These are phyloP conservation scores for Plasmopara halstedii DNA, from an alignment of 352 stramenopile genomes.

Conservation along the genomic window DNA sequence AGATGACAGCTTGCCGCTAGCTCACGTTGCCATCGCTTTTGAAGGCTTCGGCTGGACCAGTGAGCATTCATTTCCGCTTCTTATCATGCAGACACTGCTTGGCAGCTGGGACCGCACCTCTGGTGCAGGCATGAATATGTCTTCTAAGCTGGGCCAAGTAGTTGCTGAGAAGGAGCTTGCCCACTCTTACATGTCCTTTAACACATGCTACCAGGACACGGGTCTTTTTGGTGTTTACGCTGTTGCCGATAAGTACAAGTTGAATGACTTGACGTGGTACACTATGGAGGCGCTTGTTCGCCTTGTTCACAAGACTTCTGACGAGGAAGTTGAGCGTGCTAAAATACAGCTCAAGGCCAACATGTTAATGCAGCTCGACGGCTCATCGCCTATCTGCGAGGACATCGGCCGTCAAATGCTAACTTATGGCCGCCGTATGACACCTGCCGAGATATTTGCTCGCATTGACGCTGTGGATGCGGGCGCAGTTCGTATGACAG, in stretches of 20 bases:
- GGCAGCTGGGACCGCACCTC: constrained; percentile 89
- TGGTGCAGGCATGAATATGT: constrained; percentile 92
- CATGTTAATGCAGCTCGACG: constrained; percentile 99
- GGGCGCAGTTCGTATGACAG: constrained; percentile 86
- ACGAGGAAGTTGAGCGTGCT: constrained; percentile 96
- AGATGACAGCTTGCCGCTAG: constrained; percentile 81
- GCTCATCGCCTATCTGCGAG: constrained; percentile 97
- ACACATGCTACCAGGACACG: constrained; percentile 99
- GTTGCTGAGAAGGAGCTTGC: constrained; percentile 94
- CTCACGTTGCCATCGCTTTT: constrained; percentile 97
- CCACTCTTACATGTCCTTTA: constrained; percentile 98
- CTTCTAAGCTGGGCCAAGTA: constrained; percentile 94
- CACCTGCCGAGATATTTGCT: constrained; percentile 97
- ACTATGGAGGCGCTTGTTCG: constrained; percentile 93
- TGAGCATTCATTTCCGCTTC: constrained; percentile 96
- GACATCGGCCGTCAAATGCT: constrained; percentile 99
- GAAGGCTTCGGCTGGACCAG: constrained; percentile 97
- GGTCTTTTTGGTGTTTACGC: constrained; percentile 99
- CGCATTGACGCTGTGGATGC: constrained; percentile 98
- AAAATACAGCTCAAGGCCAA: constrained; percentile 99
- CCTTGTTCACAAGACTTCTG: constrained; percentile 93
- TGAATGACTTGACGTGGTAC: constrained; percentile 93
- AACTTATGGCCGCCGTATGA: constrained; percentile 95
- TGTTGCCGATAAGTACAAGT: constrained; percentile 91
- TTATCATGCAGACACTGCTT: constrained; percentile 96